phyloP scores from a whole-genome alignment of 2,329 filamentous ascomycete genomes.

The Xylariaceae sp. region DNA sequence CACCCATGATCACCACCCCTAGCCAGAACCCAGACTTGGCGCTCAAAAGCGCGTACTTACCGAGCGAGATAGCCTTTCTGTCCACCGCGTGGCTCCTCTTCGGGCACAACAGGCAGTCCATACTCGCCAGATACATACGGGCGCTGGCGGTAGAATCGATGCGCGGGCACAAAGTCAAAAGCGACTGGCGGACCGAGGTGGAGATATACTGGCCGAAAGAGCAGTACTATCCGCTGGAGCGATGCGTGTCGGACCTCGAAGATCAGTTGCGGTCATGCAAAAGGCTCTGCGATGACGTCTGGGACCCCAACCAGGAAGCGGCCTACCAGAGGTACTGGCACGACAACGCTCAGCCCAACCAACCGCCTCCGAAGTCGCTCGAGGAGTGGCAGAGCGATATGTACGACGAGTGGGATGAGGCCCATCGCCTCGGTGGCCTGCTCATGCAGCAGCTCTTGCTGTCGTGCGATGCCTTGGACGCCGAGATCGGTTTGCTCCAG shows the following conservation, averaged over 20 bases:
- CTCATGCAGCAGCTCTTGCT: conserved; percentile 12
- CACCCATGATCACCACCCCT: neutral
- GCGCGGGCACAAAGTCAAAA: too few relatives aligned
- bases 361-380: neutral
- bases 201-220: too few relatives aligned
- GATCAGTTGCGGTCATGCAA: too few relatives aligned
- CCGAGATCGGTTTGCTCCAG: conserved; percentile 18
- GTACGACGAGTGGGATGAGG: neutral
- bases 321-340: neutral
- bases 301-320: neutral
- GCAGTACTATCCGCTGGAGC: too few relatives aligned
- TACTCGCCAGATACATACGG: too few relatives aligned
- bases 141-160: too few relatives aligned
- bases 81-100: too few relatives aligned
- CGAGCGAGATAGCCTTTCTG: too few relatives aligned
- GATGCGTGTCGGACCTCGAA: too few relatives aligned
- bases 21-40: neutral
- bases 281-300: too few relatives aligned
- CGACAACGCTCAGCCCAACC: neutral
- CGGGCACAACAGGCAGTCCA: too few relatives aligned
- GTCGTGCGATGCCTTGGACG: conserved; percentile 5
- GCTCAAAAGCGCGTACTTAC: neutral
- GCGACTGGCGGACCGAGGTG: too few relatives aligned
- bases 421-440: conserved; percentile 12
- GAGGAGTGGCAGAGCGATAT: neutral